Conservation (phyloP, 768 basidiomycete species). For the Cyclocybe cylindracea region DNA sequence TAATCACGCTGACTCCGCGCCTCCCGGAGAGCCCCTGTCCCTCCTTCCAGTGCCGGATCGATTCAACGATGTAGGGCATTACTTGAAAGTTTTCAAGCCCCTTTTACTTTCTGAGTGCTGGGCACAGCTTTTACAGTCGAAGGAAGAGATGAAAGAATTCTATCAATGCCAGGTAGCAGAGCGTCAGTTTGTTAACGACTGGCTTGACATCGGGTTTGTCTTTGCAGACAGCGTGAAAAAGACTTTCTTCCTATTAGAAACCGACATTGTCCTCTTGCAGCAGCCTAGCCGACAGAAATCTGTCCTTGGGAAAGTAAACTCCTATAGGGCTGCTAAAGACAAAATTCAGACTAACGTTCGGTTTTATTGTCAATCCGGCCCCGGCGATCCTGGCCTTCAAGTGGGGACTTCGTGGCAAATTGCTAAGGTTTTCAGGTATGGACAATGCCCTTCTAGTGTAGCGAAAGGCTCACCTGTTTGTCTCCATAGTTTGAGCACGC, state of each 20-base stretch:
- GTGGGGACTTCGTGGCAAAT: slow-evolving; percentile 72
- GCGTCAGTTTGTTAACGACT: slow-evolving; percentile 77
- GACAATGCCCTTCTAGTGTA: background rate
- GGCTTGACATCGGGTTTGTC: slow-evolving; percentile 74
- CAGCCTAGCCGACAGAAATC: slow-evolving; percentile 53
- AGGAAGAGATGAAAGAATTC: slow-evolving; percentile 57
- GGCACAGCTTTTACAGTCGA: slow-evolving; percentile 81
- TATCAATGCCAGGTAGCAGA: slow-evolving; percentile 66
- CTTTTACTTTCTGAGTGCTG: slow-evolving; percentile 88
- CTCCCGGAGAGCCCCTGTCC: slow-evolving; percentile 49
- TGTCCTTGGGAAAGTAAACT: slow-evolving; percentile 67
- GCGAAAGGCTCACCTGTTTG: background rate
- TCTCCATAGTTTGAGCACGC: slow-evolving; percentile 73
- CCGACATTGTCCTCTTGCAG: slow-evolving; percentile 81
- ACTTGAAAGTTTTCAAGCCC: slow-evolving; percentile 78
- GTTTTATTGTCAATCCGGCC: slow-evolving; percentile 41
- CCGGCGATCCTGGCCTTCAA: slow-evolving; percentile 61
- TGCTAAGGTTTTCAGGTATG: slow-evolving; percentile 82
- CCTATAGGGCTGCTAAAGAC: slow-evolving; percentile 32
- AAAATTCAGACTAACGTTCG: slow-evolving; percentile 63
- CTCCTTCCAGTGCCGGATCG: slow-evolving; percentile 56
- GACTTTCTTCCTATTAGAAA: slow-evolving; percentile 78
- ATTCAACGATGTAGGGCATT: slow-evolving; percentile 68
- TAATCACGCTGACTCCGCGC: slow-evolving; percentile 60
- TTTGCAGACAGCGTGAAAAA: slow-evolving; percentile 60